Evolutionary conservation across 495 filamentous ascomycete species (phyloP), one percentile per base, ranked within the genome.

Genomic region (Aspergillus biplanus): DNA sequence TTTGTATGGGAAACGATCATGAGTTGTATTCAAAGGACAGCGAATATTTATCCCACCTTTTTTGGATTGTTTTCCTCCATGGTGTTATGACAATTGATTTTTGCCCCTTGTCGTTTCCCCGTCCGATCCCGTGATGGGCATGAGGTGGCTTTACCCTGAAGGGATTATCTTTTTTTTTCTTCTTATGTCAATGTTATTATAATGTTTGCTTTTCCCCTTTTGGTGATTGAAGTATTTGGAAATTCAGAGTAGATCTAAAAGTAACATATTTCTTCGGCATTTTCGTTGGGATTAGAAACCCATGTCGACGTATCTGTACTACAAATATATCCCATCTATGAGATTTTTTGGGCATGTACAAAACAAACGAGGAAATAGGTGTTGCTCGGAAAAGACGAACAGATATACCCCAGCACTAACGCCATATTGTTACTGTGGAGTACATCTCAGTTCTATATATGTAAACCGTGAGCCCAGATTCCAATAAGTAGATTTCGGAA

Each of bases 161-260:
- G 18, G 63, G 33, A 52, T 63, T 60, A 33, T 55, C 16, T 42
- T 32, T 58, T 47, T 27, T 56, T 33, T 64, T 58, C 35, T 65
- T 64, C 63, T 52, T 61, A 56, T 69, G 63, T 69, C 46, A 66
- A 66, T 69, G 56, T 66, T 62, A 66, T 63, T 58, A 61, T 61
- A 61, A 66, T 62, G 53, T 61, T 62, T 56, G 37, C 56, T 47
- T 55, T 33, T 53, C 33, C 57, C 8, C 6, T 18, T 39, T 47
- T 53, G 32, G n/a, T 56, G 42, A 32, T 54, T 33, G 31, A 34
- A 16, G 15, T 55, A 7, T 33, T n/a, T 46, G 12, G 49, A 31
- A 33, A 56, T 50, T n/a, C 16, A 59, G 18, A 44, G 54, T 57
- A 42, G 16, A 13, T 47, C 33, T 33, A 59, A 59, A 33, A 59